Percentiles rank a stretch among this genome's conserved stretches.
Conservation (phyloP, 805 yeast species). For the Spathaspora gorwiae region DNA sequence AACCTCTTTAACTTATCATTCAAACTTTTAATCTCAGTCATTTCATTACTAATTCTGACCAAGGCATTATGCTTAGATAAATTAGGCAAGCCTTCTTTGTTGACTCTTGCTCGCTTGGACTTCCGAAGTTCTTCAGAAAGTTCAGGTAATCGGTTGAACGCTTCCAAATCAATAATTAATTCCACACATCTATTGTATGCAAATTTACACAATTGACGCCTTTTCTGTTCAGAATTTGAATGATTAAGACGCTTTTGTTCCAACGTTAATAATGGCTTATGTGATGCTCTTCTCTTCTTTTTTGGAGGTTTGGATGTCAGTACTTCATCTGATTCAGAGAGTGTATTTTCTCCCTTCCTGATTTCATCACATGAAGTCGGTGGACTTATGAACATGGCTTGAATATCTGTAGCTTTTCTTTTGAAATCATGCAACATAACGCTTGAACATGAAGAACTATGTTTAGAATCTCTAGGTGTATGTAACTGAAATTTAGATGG, state of each 20-base stretch:
- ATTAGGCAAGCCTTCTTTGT: conserved; percentile 43
- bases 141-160: conserved; percentile 28
- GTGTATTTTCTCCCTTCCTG: conserved; percentile 10
- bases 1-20: conserved; percentile 31
- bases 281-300: conserved; percentile 24
- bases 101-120: conserved; percentile 34
- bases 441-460: conserved; percentile 1
- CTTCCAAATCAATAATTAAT: conserved; percentile 36
- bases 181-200: conserved; percentile 42
- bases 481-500: neutral
- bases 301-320: conserved; percentile 3
- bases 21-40: conserved; percentile 26
- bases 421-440: conserved; percentile 5
- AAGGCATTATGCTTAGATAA: conserved; percentile 41
- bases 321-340: conserved; percentile 2
- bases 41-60: conserved; percentile 36
- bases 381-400: conserved; percentile 4
- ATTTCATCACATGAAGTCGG: conserved; percentile 6
- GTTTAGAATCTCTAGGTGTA: conserved; percentile 20
- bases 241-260: conserved; percentile 42
- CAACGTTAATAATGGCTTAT: conserved; percentile 33
- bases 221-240: conserved; percentile 39
- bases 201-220: conserved; percentile 40
- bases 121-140: conserved; percentile 21
- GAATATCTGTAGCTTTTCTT: neutral